Percentiles rank a stretch among this genome's conserved stretches.
phyloP scores from a whole-genome alignment of 345 rosid species.

The Viola odorata region DNA sequence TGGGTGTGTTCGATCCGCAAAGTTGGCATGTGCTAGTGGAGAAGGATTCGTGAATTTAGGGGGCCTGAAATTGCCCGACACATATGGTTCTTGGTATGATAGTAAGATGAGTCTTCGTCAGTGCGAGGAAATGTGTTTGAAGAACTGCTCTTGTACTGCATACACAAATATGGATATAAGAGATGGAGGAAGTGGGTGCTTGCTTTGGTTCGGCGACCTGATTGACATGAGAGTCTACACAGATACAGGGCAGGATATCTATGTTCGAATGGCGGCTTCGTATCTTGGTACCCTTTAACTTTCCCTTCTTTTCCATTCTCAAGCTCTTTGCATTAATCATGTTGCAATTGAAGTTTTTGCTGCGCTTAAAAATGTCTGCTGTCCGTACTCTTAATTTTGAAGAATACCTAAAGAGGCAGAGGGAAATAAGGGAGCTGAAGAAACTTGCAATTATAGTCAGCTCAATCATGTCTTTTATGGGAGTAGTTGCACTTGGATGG shows the following conservation, averaged over 20 bases:
- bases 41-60: background rate
- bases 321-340: too few relatives aligned
- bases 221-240: background rate
- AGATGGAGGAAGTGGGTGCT: slow-evolving; percentile 4
- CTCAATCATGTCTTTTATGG: too few relatives aligned
- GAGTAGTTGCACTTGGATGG: background rate
- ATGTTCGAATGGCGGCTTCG: background rate
- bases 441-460: background rate
- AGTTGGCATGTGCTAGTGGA: background rate
- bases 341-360: background rate
- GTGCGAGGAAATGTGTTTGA: background rate
- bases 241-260: slow-evolving; percentile 3
- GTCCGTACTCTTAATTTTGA: background rate
- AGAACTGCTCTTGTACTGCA: slow-evolving; percentile 5
- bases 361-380: background rate
- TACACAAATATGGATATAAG: slow-evolving; percentile 3
- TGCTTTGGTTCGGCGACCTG: slow-evolving; percentile 4
- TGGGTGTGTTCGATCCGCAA: background rate
- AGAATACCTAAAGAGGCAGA: background rate
- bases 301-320: background rate
- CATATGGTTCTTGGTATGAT: background rate
- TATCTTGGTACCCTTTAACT: background rate
- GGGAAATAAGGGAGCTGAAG: too few relatives aligned
- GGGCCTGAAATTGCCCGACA: background rate
- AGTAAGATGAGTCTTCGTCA: background rate